A percentile compares a stretch with the other conserved stretches of the same genome.
These are phyloP conservation scores for Strigomonas culicis DNA, from an alignment of 208 protist genomes.

Conservation along the genomic window DNA sequence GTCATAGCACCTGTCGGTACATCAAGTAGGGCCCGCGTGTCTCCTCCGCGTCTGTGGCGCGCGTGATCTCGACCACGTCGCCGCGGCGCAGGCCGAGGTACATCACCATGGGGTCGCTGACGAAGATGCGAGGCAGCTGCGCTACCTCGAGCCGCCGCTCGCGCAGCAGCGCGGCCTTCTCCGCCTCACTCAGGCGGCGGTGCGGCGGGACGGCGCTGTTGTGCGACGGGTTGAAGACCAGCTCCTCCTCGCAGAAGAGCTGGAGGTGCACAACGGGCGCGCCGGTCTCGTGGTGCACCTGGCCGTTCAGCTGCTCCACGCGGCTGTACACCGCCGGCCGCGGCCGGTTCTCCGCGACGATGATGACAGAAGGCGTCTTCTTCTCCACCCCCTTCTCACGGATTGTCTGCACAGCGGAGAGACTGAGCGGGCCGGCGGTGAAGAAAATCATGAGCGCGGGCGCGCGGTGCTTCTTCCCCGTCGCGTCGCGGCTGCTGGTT, in stretches of 20 bases:
- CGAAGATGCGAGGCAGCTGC: slow-evolving; percentile 95
- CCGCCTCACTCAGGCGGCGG: slow-evolving; percentile 53
- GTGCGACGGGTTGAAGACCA: slow-evolving; percentile 94
- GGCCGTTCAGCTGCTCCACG: slow-evolving; percentile 55
- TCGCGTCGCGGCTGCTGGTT: neutral
- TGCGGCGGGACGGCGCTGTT: slow-evolving; percentile 96
- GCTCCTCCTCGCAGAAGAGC: slow-evolving; percentile 91
- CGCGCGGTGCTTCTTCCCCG: slow-evolving; percentile 18
- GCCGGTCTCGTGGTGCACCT: slow-evolving; percentile 27
- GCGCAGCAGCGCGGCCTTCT: slow-evolving; percentile 79
- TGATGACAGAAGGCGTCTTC: slow-evolving; percentile 48
- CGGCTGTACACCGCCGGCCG: slow-evolving; percentile 40
- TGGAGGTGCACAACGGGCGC: slow-evolving; percentile 9
- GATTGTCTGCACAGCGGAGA: slow-evolving; percentile 50
- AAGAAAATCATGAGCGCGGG: slow-evolving; percentile 65
- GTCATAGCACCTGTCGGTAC: slow-evolving; percentile 95
- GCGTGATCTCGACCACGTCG: slow-evolving; percentile 92
- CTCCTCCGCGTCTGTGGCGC: slow-evolving; percentile 82
- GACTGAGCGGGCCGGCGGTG: slow-evolving; percentile 37
- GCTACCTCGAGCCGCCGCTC: slow-evolving; percentile 86
- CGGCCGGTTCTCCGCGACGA: slow-evolving; percentile 55
- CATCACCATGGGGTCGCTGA: slow-evolving; percentile 93
- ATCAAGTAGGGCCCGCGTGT: slow-evolving; percentile 95
- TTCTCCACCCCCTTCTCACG: slow-evolving; percentile 63
- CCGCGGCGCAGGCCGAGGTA: slow-evolving; percentile 93